Evolutionary conservation across 2,329 filamentous ascomycete genomes (phyloP), one percentile per base, ranked within the genome.

Genomic region (Teratosphaeriaceae sp.): DNA sequence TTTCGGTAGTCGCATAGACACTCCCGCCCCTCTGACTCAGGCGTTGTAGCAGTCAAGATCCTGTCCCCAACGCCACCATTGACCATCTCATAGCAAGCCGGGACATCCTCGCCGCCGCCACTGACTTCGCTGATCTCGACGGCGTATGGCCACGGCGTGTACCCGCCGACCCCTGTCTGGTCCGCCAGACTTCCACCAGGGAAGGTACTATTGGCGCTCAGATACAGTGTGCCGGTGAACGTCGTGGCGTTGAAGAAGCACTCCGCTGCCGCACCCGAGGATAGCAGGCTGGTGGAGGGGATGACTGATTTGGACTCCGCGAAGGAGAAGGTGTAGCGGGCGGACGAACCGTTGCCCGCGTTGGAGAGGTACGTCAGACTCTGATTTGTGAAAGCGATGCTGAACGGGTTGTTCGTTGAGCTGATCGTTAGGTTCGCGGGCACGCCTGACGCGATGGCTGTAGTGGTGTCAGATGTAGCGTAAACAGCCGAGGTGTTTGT

Each of bases 191-290:
- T 21, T 39, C 30, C 33, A 11, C 27, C 38, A 7, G 56, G 49
- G 29, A 49, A 57, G 9, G 39, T 35, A 46, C 45, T 44, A 3
- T 45, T 23, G 47, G 27, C 31, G 48, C 44, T 55, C 39, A 47
- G 64, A 65, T 82, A 85, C 2, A 85, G 61, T 3, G 70, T 75
- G 1, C 71, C 80, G 20, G 71, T 64, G 48, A 84, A 69, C 1
- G 62, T 66, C 0, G 79, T 82, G 23, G 66, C 60, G 43, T 73
- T 72, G 63, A 75, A 85, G 46, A 68, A 75, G 63, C 82, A 85
- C 31, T 68, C 71, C 1, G 74, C 68, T 2, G 68, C 67, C 12
- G 65, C 60, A 47, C 70, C 71, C 37, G 65, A 55, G n/a, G 59
- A 50, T 0, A 71, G 68, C 3, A 78, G 53, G 18, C 65, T 59